Percentiles rank a stretch among this genome's conserved stretches.
Conservation (phyloP, 1,284 basidiomycete genomes). For the Leccinum huronense region DNA sequence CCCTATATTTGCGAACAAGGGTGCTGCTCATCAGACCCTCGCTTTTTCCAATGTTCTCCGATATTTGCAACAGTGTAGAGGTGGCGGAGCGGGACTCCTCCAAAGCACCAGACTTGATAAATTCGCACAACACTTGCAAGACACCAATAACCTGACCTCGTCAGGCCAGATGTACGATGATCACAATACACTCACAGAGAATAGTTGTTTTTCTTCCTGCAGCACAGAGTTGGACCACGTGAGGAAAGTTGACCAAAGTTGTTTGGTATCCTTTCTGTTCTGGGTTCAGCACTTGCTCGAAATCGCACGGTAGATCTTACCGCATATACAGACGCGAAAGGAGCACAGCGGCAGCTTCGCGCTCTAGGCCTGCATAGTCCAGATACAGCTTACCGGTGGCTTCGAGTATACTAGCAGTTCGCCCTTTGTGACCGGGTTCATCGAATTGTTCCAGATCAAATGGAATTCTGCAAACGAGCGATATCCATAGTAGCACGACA, state of each 20-base stretch:
- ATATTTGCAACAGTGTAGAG: slow-evolving; percentile 46
- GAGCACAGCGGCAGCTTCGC: slow-evolving; percentile 73
- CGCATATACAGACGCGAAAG: slow-evolving; percentile 77
- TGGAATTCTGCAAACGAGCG: slow-evolving; percentile 91
- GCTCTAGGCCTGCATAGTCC: slow-evolving; percentile 71
- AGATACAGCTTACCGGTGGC: slow-evolving; percentile 61
- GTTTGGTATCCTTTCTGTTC: slow-evolving; percentile 59
- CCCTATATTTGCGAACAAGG: slow-evolving; percentile 62
- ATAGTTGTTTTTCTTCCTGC: slow-evolving; percentile 41
- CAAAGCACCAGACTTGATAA: slow-evolving; percentile 64
- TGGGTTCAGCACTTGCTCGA: slow-evolving; percentile 15
- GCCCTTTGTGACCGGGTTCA: slow-evolving; percentile 46
- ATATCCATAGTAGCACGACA: slow-evolving; percentile 87
- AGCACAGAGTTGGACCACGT: slow-evolving; percentile 43
- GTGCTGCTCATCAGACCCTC: slow-evolving; percentile 52
- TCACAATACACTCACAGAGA: slow-evolving; percentile 45
- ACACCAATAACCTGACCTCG: slow-evolving; percentile 62
- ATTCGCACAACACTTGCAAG: slow-evolving; percentile 72
- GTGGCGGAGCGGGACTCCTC: slow-evolving; percentile 50
- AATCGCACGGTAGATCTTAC: slow-evolving; percentile 39
- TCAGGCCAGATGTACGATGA: slow-evolving; percentile 7
- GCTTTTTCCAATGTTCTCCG: slow-evolving; percentile 41
- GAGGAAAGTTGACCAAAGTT: slow-evolving; percentile 53
- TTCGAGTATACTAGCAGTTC: slow-evolving; percentile 58
- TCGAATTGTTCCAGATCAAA: slow-evolving; percentile 90